A percentile compares a stretch with the other conserved stretches of the same genome.
phyloP scores from a whole-genome alignment of 495 filamentous ascomycete species.

The Penicillium soppii region DNA sequence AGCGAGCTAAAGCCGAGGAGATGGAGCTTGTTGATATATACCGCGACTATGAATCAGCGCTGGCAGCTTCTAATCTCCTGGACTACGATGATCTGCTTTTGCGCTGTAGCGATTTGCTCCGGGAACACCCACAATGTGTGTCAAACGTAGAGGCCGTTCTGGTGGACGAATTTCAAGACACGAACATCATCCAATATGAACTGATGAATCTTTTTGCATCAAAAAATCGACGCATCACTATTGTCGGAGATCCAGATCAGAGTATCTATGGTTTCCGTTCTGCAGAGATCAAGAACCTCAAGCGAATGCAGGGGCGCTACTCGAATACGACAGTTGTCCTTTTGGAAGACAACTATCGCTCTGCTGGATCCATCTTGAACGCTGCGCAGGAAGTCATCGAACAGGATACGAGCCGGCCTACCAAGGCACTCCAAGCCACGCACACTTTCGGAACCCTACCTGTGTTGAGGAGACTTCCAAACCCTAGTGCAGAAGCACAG shows the following conservation, averaged over 20 bases:
- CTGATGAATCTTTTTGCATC: conserved; percentile 89
- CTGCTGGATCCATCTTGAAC: conserved; percentile 82
- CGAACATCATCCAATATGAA: conserved; percentile 92
- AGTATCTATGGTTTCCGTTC: conserved; percentile 99
- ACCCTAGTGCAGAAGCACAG: conserved; percentile 70
- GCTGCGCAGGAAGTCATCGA: conserved; percentile 85
- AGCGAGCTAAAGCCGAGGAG: conserved; percentile 50
- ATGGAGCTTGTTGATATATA: conserved; percentile 76
- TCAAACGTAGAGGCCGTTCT: conserved; percentile 88
- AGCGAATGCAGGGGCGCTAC: conserved; percentile 73
- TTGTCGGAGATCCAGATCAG: conserved; percentile 97
- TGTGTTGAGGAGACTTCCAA: conserved; percentile 75
- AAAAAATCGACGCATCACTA: conserved; percentile 70
- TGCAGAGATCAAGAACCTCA: conserved; percentile 89
- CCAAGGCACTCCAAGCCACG: conserved; percentile 76
- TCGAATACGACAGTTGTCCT: conserved; percentile 76
- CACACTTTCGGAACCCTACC: conserved; percentile 80
- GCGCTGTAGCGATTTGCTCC: conserved; percentile 78
- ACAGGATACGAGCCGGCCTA: conserved; percentile 78
- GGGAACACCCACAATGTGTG: conserved; percentile 77
- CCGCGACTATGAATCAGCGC: conserved; percentile 71
- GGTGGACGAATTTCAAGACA: conserved; percentile 98
- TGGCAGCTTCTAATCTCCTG: conserved; percentile 76
- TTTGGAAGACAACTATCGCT: conserved; percentile 95
- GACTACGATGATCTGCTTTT: conserved; percentile 96